A percentile compares a stretch with the other conserved stretches of the same genome.
Evolutionary conservation across 805 yeast genomes (phyloP).

Genomic region (Saccharomycopsis guyanensis): DNA sequence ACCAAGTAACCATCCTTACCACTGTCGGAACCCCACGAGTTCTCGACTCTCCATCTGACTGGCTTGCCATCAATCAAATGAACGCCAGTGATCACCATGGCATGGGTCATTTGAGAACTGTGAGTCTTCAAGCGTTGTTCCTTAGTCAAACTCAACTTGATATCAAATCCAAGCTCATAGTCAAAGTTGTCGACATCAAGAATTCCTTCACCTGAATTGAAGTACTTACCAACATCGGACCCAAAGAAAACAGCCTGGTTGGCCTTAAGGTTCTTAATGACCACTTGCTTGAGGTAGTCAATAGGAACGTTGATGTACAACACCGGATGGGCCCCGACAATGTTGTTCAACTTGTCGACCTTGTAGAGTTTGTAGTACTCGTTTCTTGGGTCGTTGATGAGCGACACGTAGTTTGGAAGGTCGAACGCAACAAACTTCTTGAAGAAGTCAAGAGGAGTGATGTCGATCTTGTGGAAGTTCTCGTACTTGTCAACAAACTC

Average conservation of each 20-base stretch:
- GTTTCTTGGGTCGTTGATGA: conserved; percentile 80
- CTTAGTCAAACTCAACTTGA: conserved; percentile 47
- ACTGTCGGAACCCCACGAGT: conserved; percentile 66
- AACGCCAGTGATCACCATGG: conserved; percentile 80
- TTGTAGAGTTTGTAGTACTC: conserved; percentile 53
- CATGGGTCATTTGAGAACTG: conserved; percentile 81
- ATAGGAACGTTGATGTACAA: conserved; percentile 63
- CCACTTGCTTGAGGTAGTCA: conserved; percentile 48
- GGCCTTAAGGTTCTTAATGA: conserved; percentile 58
- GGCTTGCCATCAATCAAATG: conserved; percentile 62
- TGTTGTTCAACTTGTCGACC: conserved; percentile 70
- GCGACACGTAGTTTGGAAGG: conserved; percentile 44
- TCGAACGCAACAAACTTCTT: conserved; percentile 45
- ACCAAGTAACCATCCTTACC: conserved; percentile 63
- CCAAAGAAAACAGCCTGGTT: conserved; percentile 85
- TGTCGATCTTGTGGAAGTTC: conserved; percentile 37
- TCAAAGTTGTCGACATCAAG: conserved; percentile 69
- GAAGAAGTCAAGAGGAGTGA: conserved; percentile 64
- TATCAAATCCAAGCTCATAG: conserved; percentile 46
- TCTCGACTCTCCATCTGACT: conserved; percentile 64
- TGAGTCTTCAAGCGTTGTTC: conserved; percentile 63
- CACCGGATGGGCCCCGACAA: conserved; percentile 62
- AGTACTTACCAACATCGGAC: conserved; percentile 78
- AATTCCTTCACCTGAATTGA: conserved; percentile 55
- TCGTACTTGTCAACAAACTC: conserved; percentile 68